Percentiles rank a stretch among this genome's conserved stretches.
Evolutionary conservation across 1,284 basidiomycete genomes (phyloP).

Genomic region (Volvariella volvacea): DNA sequence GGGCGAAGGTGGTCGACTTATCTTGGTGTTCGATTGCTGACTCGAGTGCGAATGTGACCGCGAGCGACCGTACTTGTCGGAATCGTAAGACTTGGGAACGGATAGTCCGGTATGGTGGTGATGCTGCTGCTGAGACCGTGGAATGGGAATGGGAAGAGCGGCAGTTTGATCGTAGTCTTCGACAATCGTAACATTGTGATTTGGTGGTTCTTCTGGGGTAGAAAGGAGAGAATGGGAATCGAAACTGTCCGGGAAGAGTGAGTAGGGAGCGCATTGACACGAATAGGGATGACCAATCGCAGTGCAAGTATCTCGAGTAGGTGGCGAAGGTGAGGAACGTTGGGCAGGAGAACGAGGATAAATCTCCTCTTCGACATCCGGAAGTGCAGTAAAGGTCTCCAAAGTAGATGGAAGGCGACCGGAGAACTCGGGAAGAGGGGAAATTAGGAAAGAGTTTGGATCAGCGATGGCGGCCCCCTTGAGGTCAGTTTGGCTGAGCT

Average conservation of each 20-base stretch:
- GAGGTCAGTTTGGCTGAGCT: slow-evolving; percentile 16
- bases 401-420: slow-evolving; percentile 19
- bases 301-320: slow-evolving; percentile 8
- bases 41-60: slow-evolving; percentile 2
- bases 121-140: too few relatives aligned
- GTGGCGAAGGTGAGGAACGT: neutral
- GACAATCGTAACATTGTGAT: too few relatives aligned
- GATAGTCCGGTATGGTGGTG: too few relatives aligned
- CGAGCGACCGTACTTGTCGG: neutral
- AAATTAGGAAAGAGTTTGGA: slow-evolving; percentile 27
- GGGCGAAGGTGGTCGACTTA: slow-evolving; percentile 10
- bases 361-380: slow-evolving; percentile 20
- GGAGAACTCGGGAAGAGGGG: slow-evolving; percentile 33
- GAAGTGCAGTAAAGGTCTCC: slow-evolving; percentile 20
- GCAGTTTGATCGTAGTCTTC: too few relatives aligned
- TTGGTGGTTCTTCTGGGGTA: too few relatives aligned
- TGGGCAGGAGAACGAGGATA: neutral
- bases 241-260: slow-evolving; percentile 2
- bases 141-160: too few relatives aligned
- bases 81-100: neutral
- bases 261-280: slow-evolving; percentile 14
- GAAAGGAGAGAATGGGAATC: too few relatives aligned
- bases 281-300: slow-evolving; percentile 15
- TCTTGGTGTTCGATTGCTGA: slow-evolving; percentile 5
- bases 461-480: slow-evolving; percentile 22